Evolutionary conservation across 2,329 filamentous ascomycete genomes (phyloP).

Genomic region (Geosmithia putterillii): DNA sequence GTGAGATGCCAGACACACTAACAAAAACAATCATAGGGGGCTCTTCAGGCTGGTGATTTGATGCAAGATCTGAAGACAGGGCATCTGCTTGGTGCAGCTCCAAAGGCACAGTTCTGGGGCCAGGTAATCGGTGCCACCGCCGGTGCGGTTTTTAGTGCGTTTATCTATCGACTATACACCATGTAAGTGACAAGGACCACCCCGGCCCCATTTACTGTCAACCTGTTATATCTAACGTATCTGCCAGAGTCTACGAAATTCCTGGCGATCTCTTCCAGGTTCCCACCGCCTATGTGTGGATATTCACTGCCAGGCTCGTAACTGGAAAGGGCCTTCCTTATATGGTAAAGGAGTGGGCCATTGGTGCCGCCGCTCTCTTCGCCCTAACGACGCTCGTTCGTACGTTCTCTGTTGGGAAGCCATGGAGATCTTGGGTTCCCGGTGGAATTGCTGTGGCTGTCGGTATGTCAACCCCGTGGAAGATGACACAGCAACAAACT

Average conservation of each 20-base stretch:
- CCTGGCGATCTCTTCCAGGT: conserved; percentile 87
- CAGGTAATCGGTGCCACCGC: conserved; percentile 83
- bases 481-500: neutral
- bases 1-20: neutral
- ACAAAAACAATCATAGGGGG: conserved; percentile 32
- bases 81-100: conserved; percentile 80
- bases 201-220: neutral
- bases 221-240: neutral
- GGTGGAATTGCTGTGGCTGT: conserved; percentile 94
- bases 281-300: conserved; percentile 92
- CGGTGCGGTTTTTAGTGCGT: conserved; percentile 74
- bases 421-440: conserved; percentile 68
- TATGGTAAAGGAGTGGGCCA: conserved; percentile 72
- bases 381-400: conserved; percentile 57
- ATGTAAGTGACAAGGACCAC: conserved; percentile 19
- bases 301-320: conserved; percentile 87
- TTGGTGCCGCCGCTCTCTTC: conserved; percentile 64
- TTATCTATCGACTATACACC: conserved; percentile 83
- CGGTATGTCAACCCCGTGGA: conserved; percentile 37
- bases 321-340: conserved; percentile 79
- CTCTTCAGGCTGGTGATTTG: conserved; percentile 87
- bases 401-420: conserved; percentile 39
- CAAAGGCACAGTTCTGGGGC: conserved; percentile 92
- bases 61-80: conserved; percentile 97
- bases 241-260: conserved; percentile 63